These are phyloP conservation scores for Cucumis melo DNA, from an alignment of 306 rosid genomes.

Conservation along the genomic window DNA sequence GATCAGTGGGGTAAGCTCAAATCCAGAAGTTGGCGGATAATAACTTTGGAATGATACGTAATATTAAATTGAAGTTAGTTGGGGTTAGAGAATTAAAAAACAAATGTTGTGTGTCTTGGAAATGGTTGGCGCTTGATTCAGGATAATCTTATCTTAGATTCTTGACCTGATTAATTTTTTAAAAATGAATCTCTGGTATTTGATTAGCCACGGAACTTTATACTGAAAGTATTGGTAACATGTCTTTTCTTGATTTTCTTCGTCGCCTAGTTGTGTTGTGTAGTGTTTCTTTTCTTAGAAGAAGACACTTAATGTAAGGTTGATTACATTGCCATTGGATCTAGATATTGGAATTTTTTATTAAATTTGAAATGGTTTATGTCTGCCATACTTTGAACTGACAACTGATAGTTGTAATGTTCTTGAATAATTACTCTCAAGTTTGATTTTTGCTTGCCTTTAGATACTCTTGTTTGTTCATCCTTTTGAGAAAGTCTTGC, in stretches of 20 bases:
- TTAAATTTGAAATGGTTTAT: neutral
- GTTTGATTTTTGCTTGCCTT: neutral
- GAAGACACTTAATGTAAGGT: neutral
- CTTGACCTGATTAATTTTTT: neutral
- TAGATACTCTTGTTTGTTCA: neutral
- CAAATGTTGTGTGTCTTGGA: neutral
- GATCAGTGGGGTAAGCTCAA: neutral
- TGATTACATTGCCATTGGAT: neutral
- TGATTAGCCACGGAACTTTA: neutral
- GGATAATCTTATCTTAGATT: neutral
- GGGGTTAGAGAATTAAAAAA: neutral
- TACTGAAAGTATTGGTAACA: neutral
- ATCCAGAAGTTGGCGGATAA: neutral
- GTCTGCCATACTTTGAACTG: neutral
- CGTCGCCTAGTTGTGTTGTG: neutral
- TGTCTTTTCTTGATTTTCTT: neutral
- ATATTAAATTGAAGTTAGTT: slow-evolving; percentile 1
- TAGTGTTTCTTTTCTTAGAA: neutral
- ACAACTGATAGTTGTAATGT: neutral
- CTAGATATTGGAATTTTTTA: neutral
- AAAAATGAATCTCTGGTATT: neutral
- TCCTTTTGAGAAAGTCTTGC: neutral
- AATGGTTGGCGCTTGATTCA: neutral
- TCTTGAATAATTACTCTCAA: neutral
- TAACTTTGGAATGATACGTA: neutral